Conservation (phyloP, 495 filamentous ascomycete species). For the Daldinia grandis region DNA sequence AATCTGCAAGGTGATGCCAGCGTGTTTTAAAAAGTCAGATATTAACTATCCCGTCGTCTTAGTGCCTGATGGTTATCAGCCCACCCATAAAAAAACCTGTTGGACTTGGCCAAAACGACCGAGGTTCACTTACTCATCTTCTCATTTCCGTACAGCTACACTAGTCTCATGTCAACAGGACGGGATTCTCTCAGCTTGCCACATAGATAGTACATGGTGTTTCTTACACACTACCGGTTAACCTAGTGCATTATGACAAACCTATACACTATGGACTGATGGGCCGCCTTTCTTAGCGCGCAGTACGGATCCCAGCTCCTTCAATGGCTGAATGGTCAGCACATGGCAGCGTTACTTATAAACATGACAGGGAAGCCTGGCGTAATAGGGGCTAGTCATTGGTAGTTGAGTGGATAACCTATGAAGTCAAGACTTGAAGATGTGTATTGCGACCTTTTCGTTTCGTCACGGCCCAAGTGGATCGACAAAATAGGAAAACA, state of each 20-base stretch:
- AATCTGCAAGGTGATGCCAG: conserved; percentile 24
- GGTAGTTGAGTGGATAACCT: neutral
- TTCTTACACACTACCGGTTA: conserved; percentile 9
- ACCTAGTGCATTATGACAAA: neutral
- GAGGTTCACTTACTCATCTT: conserved; percentile 25
- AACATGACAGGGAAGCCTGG: neutral
- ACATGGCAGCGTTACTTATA: neutral
- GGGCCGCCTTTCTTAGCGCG: neutral
- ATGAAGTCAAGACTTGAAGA: conserved; percentile 22
- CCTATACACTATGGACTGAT: too few relatives aligned
- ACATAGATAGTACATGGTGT: conserved; percentile 1
- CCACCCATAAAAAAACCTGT: conserved; percentile 5
- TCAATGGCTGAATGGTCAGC: neutral
- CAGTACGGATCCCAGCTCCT: neutral
- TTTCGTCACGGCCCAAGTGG: conserved; percentile 32
- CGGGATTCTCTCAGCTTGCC: neutral
- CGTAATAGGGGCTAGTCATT: neutral
- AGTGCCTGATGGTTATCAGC: conserved; percentile 4
- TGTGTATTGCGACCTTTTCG: conserved; percentile 15
- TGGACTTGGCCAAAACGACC: conserved; percentile 10
- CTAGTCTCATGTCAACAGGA: neutral
- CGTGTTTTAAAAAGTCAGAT: neutral
- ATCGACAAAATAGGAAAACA: conserved; percentile 3
- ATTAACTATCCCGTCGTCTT: conserved; percentile 20
- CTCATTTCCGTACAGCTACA: neutral